Evolutionary conservation across 1,284 basidiomycete genomes (phyloP).

Genomic region (Malassezia sympodialis): DNA sequence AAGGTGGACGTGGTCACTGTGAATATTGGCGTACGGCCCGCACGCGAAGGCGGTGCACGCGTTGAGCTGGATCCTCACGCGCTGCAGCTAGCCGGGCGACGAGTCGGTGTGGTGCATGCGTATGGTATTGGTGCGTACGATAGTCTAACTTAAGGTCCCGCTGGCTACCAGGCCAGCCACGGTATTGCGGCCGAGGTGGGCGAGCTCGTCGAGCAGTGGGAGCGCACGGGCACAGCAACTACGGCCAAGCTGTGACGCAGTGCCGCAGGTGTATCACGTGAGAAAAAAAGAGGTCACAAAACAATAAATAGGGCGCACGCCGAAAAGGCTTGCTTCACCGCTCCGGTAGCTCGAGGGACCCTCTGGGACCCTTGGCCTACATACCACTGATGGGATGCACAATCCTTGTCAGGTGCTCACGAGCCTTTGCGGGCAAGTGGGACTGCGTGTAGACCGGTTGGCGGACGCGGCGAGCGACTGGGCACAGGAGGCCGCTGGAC

Average conservation of each 20-base stretch:
- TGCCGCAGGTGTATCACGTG: slow-evolving; percentile 8
- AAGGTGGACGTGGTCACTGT: slow-evolving; percentile 25
- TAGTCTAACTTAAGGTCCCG: slow-evolving; percentile 7
- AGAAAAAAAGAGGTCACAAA: not conserved
- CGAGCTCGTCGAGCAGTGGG: slow-evolving; percentile 22
- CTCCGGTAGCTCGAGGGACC: slow-evolving; percentile 14
- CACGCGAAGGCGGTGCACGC: slow-evolving; percentile 25
- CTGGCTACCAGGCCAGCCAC: slow-evolving; percentile 39
- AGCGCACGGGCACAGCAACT: not conserved
- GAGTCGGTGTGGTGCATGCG: slow-evolving; percentile 25
- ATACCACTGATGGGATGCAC: slow-evolving; percentile 18
- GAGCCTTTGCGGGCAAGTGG: slow-evolving; percentile 20
- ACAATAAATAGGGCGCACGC: slow-evolving; percentile 9
- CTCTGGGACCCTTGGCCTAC: slow-evolving; percentile 10
- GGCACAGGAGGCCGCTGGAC: not conserved
- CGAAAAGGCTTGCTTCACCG: not conserved
- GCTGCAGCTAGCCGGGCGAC: not conserved
- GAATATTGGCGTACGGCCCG: slow-evolving; percentile 33
- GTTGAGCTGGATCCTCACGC: slow-evolving; percentile 22
- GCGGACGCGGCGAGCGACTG: slow-evolving; percentile 12
- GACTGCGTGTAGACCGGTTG: slow-evolving; percentile 17
- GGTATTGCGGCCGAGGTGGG: slow-evolving; percentile 39
- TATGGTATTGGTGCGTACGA: slow-evolving; percentile 29
- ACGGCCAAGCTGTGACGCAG: slow-evolving; percentile 3
- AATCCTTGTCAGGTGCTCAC: slow-evolving; percentile 1